These are phyloP conservation scores for Bocquillonia castaneifolia DNA, from an alignment of 441 rosid species.

Conservation along the genomic window DNA sequence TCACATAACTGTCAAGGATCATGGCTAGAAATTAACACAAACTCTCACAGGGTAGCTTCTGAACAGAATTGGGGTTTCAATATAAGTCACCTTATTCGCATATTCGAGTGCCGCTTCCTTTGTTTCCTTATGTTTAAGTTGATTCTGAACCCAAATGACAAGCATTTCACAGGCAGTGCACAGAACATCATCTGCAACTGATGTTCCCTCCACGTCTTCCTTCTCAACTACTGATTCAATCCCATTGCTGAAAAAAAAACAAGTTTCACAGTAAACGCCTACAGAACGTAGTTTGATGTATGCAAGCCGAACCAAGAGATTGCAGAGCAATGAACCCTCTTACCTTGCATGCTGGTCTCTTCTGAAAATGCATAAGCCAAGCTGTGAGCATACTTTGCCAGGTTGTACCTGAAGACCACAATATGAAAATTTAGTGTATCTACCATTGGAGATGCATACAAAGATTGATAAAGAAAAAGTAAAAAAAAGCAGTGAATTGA, in stretches of 20 bases:
- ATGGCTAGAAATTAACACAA: constrained; percentile 4
- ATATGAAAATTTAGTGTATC: not conserved
- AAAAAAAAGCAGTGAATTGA: not conserved
- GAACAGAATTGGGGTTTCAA: not conserved
- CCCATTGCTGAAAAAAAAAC: constrained; percentile 22
- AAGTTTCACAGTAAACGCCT: not conserved
- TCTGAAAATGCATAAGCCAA: constrained; percentile 47
- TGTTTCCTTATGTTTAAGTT: constrained; percentile 47
- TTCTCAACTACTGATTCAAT: constrained; percentile 40
- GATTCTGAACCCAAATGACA: constrained; percentile 63
- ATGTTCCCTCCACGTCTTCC: constrained; percentile 25
- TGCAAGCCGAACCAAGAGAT: not conserved
- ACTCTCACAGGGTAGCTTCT: not conserved
- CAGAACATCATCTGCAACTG: constrained; percentile 26
- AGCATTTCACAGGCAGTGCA: constrained; percentile 68
- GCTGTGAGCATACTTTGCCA: constrained; percentile 46
- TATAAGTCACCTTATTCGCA: constrained; percentile 39
- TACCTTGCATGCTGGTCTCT: constrained; percentile 31
- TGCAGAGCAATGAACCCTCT: constrained; percentile 2
- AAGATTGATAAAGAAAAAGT: not conserved
- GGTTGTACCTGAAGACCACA: constrained; percentile 47
- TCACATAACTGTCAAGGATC: constrained; percentile 52
- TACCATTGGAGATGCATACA: not conserved
- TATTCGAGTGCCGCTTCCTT: constrained; percentile 54
- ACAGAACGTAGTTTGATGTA: not conserved